phyloP scores from a whole-genome alignment of 2,329 filamentous ascomycete species.

The Orbilia oligospora region DNA sequence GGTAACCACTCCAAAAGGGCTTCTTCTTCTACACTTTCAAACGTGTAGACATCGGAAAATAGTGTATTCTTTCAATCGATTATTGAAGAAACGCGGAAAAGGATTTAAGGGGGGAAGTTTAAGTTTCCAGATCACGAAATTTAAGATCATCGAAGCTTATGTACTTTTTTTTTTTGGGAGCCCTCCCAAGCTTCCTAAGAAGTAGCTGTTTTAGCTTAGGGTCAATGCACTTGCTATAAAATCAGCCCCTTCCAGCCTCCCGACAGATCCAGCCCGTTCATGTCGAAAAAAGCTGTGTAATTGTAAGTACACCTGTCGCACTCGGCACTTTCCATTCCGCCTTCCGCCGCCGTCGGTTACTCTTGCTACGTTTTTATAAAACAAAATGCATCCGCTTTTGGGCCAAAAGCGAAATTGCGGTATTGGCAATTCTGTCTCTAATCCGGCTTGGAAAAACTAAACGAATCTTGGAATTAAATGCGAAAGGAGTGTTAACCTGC shows the following conservation, averaged over 20 bases:
- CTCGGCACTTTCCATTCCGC: conserved; percentile 32
- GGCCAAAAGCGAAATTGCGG: background rate
- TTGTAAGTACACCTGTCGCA: conserved; percentile 8
- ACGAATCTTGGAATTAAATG: no score
- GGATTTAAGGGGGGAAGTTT: no score
- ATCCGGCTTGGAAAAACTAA: no score
- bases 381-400: background rate
- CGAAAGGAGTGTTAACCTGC: no score
- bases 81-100: no score
- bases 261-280: background rate
- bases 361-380: background rate
- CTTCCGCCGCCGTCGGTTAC: conserved; percentile 16
- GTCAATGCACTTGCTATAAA: background rate
- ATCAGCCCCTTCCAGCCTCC: conserved; percentile 20
- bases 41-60: background rate
- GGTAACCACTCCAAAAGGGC: background rate
- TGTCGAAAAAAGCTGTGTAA: background rate
- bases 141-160: no score
- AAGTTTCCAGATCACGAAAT: no score
- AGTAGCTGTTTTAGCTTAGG: no score
- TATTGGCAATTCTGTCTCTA: background rate
- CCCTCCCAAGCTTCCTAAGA: background rate
- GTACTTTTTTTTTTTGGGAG: no score
- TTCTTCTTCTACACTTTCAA: conserved; percentile 1
- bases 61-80: no score